Evolutionary conservation across 768 basidiomycete genomes (phyloP), one percentile per base, ranked within the genome.

Genomic region (Trametes elegans): DNA sequence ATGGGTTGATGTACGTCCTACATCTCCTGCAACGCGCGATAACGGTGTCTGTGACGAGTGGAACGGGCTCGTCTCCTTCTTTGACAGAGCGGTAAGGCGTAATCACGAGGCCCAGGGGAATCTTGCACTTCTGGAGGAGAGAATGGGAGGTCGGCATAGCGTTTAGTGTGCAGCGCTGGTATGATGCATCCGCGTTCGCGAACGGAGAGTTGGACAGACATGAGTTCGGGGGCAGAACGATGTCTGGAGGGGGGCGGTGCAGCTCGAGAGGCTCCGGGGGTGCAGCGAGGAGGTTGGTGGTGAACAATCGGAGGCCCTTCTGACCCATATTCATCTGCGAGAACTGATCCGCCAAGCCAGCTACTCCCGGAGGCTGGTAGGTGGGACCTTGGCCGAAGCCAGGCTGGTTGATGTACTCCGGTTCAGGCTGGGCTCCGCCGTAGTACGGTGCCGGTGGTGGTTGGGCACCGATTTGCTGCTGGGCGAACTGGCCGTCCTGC

Each of bases 1-100:
- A 98, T 3, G 96, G 94, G 67, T 98, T 96, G 71, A 98, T 98
- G 73, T 98, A 98, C 31, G 93, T 88, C 67, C 96, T 84, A 77
- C 96, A 98, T 18, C 96, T 83, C 58, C 96, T 82, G 74, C 96
- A 98, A 39, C 96, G 88, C 38, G 96, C 95, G 64, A 98, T 98
- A 39, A 98, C 89, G 0, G 90, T 93, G 68, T 98, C 96, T 0
- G 88, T 84, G 8, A 98, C 83, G 35, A 98, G 78, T n/a, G 93
- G 92, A 19, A 98, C 91, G 1, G 82, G 79, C 36, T 86, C 84
- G 54, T 93, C 88, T 39, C 88, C 94, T 66, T 84, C 87, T 62
- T 91, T 86, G 55, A 94, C 69, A 0, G 88, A 85, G 29, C 95
- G 85, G 70, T 96, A 94, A 0, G 96, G 96, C 0, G 93, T 93